Evolutionary conservation across 495 filamentous ascomycete genomes (phyloP).

Genomic region (Oleoguttula mirabilis): DNA sequence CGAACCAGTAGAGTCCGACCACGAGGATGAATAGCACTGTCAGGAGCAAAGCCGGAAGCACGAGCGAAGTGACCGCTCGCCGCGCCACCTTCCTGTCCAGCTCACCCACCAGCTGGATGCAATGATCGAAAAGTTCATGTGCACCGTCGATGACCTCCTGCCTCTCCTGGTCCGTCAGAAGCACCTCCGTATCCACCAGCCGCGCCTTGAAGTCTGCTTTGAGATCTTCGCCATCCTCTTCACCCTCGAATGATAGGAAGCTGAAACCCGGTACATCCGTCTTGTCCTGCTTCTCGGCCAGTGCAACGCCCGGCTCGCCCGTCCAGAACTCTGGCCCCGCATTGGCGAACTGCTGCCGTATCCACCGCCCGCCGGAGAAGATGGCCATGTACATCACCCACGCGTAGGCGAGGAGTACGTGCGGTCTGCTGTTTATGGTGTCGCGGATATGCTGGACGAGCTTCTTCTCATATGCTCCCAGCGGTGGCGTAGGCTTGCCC

Average conservation of each 20-base stretch:
- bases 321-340: conserved; percentile 39
- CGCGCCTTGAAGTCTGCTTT: conserved; percentile 32
- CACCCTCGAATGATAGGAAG: conserved; percentile 28
- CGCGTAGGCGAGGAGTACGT: conserved; percentile 42
- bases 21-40: not conserved
- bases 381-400: conserved; percentile 52
- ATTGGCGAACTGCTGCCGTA: conserved; percentile 34
- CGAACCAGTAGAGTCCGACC: not conserved
- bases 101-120: conserved; percentile 28
- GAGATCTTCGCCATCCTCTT: conserved; percentile 32
- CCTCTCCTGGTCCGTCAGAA: conserved; percentile 34
- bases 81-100: not conserved
- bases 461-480: not conserved
- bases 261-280: conserved; percentile 13
- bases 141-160: conserved; percentile 40
- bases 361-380: conserved; percentile 44
- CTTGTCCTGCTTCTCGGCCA: not conserved
- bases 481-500: not conserved
- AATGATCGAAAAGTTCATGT: conserved; percentile 32
- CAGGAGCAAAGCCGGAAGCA: not conserved
- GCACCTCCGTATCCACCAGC: conserved; percentile 29
- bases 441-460: conserved; percentile 1
- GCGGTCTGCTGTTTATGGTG: conserved; percentile 31
- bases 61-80: not conserved
- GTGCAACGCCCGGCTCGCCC: not conserved